Conservation (phyloP, 176 grass and related monocot species). For the Panicum miliaceum region DNA sequence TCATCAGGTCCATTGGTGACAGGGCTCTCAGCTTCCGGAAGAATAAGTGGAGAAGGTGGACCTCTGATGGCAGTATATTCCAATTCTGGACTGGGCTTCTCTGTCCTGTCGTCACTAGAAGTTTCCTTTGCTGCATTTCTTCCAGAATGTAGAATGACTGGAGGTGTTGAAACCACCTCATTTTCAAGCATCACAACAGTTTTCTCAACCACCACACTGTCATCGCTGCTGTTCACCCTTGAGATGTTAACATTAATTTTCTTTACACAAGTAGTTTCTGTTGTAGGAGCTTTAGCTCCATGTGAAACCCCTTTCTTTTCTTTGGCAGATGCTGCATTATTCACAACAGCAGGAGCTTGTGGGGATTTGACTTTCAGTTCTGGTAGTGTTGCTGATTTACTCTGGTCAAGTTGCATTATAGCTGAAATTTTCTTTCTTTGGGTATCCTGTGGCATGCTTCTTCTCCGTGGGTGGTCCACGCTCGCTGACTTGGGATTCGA, state of each 20-base stretch:
- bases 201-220: constrained; percentile 67
- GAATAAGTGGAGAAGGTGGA: constrained; percentile 65
- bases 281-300: constrained; percentile 41
- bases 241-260: constrained; percentile 38
- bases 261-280: constrained; percentile 38
- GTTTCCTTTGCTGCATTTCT: constrained; percentile 40
- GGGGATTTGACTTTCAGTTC: constrained; percentile 69
- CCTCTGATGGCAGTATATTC: constrained; percentile 55
- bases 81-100: constrained; percentile 34
- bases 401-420: constrained; percentile 93
- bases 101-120: constrained; percentile 40
- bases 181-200: constrained; percentile 69
- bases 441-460: constrained; percentile 53
- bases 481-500: constrained; percentile 40
- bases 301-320: constrained; percentile 36
- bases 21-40: constrained; percentile 37
- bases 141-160: constrained; percentile 33
- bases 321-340: constrained; percentile 39
- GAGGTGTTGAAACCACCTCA: constrained; percentile 44
- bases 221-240: constrained; percentile 45
- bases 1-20: constrained; percentile 33
- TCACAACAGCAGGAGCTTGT: constrained; percentile 39
- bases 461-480: constrained; percentile 44
- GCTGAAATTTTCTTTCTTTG: constrained; percentile 82
- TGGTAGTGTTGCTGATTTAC: constrained; percentile 77